Base-by-base conservation (phyloP, 257 asterid species). In the Asclepias syriaca region DNA sequence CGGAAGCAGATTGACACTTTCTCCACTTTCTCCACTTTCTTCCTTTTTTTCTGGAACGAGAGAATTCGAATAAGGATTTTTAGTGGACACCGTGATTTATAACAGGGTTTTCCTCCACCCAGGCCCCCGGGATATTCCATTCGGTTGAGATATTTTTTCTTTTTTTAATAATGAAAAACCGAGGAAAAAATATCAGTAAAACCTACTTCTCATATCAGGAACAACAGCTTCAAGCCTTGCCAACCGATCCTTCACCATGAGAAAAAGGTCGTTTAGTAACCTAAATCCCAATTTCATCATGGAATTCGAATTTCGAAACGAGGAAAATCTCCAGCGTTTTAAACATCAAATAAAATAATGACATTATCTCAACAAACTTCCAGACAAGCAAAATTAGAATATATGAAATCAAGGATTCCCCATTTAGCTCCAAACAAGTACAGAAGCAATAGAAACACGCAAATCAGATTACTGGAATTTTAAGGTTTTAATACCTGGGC, bases 141-240 rank as follows among this genome's bases (percentile, higher is more conserved):
- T 40, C 46, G 46, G 46, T 40, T 6, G 8, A 7, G 46, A 40
- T 39, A 4, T 39, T 39, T 39, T 39, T 39, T 1, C 3, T 39
- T 39, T 39, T 39, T 39, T 39, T 24, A 39, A 39, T 8, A 1
- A 39, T 4, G 7, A 8, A 39, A 39, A 40, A 5, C 46, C 46
- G 46, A 6, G 27, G 27, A 24, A 24, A 24, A 24, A 24, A 24
- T 0, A 24, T 24, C 27, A 24, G 27, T 24, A 24, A 6, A 49
- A 81, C 79, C 54, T 67, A 88, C 96, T 90, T 81, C 63, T 74
- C 54, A 83, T 82, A 69, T 66, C 75, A 57, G 82, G 68, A 77
- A 74, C 58, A 45, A 83, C 77, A 81, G 88, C 87, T 85, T 92
- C 97, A 71, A 92, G 91, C 77, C 74, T 88, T 66, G 85, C 85